These are phyloP conservation scores for Cryomyces minteri DNA, from an alignment of 495 filamentous ascomycete species.

Conservation along the genomic window DNA sequence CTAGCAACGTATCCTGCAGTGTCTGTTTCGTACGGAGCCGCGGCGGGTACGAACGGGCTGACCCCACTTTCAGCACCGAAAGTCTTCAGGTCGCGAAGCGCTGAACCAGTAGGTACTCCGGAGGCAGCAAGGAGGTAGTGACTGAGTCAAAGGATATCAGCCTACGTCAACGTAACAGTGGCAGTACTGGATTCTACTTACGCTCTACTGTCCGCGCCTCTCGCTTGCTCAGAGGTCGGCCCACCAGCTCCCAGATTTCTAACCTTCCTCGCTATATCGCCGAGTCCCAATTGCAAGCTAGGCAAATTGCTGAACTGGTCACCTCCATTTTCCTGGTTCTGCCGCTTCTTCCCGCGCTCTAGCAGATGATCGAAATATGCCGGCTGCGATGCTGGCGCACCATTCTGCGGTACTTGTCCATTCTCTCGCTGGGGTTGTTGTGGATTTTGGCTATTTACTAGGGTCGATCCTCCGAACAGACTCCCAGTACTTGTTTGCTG, in stretches of 20 bases:
- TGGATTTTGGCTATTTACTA: constrained; percentile 3
- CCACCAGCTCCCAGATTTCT: constrained; percentile 47
- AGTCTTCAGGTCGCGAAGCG: constrained; percentile 57
- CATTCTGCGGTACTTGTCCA: not conserved
- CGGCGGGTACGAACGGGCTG: not conserved
- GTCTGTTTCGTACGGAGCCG: constrained; percentile 47
- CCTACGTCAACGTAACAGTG: not conserved
- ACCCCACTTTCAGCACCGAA: constrained; percentile 18
- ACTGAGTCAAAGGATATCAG: constrained; percentile 12
- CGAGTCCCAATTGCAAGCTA: constrained; percentile 62
- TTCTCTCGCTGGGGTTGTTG: constrained; percentile 1
- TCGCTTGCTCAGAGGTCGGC: constrained; percentile 23
- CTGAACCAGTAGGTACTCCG: constrained; percentile 61
- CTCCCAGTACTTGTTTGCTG: not conserved
- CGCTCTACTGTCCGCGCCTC: constrained; percentile 40
- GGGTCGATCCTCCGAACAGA: constrained; percentile 1
- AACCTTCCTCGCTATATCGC: constrained; percentile 71
- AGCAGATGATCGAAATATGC: constrained; percentile 81
- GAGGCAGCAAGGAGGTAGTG: constrained; percentile 82
- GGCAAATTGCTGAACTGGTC: constrained; percentile 38
- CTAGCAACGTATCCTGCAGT: constrained; percentile 67
- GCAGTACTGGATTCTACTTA: constrained; percentile 16
- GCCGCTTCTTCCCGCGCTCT: constrained; percentile 51
- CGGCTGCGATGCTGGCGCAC: constrained; percentile 8
- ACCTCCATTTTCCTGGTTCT: constrained; percentile 27